Evolutionary conservation across 176 grass and related monocot genomes (phyloP).

Genomic region (Metroxylon sagu): DNA sequence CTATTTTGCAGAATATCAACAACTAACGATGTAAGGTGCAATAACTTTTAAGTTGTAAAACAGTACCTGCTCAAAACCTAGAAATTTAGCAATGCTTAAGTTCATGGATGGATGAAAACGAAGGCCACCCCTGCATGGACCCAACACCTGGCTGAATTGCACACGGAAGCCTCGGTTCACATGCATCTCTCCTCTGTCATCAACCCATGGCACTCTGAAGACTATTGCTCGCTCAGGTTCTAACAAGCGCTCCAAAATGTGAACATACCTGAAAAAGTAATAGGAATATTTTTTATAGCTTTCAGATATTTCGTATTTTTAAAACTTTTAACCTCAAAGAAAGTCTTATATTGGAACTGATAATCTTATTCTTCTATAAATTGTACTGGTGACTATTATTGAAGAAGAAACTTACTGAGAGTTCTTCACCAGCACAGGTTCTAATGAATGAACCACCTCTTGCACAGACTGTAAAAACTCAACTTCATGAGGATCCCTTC

Average conservation of each 20-base stretch:
- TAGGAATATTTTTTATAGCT: no score
- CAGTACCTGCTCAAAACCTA: slow-evolving; percentile 93
- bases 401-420: slow-evolving; percentile 45
- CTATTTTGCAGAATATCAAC: no score
- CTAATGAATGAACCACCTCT: slow-evolving; percentile 92
- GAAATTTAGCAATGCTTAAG: slow-evolving; percentile 92
- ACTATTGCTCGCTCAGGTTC: slow-evolving; percentile 86
- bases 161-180: slow-evolving; percentile 88
- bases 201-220: slow-evolving; percentile 99
- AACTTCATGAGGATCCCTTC: slow-evolving; percentile 86
- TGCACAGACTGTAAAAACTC: slow-evolving; percentile 95
- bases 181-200: slow-evolving; percentile 85
- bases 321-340: no score
- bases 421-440: slow-evolving; percentile 87
- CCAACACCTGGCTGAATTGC: slow-evolving; percentile 89
- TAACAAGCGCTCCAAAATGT: slow-evolving; percentile 89
- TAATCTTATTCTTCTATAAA: no score
- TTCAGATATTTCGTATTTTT: no score
- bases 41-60: no score
- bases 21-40: no score
- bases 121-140: slow-evolving; percentile 90
- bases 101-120: slow-evolving; percentile 99
- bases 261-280: slow-evolving; percentile 61
- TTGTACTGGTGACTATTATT: no score
- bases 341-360: no score